Evolutionary conservation across 371 early-diverging fungal genomes (phyloP).

Genomic region (Syncephalastrum racemosum): DNA sequence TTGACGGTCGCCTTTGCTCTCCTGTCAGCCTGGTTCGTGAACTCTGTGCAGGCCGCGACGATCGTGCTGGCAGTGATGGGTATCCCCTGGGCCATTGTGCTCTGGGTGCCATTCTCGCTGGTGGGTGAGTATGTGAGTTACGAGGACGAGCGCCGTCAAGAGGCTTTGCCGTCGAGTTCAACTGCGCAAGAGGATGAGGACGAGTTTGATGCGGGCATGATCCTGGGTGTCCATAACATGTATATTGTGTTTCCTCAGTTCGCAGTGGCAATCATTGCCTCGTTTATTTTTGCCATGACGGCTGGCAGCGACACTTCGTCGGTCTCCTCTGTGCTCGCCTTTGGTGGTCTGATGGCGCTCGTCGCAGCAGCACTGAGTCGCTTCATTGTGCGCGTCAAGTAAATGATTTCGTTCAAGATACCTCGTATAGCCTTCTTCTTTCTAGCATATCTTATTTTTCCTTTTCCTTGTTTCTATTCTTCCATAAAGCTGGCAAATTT

Average conservation of each 20-base stretch:
- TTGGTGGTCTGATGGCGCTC: constrained; percentile 64
- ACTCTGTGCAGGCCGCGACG: constrained; percentile 52
- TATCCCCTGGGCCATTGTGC: constrained; percentile 73
- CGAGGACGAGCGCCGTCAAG: constrained; percentile 40
- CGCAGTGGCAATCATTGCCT: constrained; percentile 57
- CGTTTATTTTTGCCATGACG: constrained; percentile 51
- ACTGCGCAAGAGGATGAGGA: constrained; percentile 24
- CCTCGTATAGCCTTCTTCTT: neutral
- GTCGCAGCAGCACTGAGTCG: constrained; percentile 55
- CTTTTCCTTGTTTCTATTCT: constrained; percentile 1
- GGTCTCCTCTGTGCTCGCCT: constrained; percentile 54
- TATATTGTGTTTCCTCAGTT: constrained; percentile 84
- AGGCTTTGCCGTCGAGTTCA: no score
- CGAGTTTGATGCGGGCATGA: constrained; percentile 65
- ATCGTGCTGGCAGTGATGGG: constrained; percentile 63
- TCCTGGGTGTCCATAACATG: constrained; percentile 83
- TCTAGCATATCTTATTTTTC: neutral
- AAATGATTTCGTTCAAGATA: neutral
- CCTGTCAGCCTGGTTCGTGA: constrained; percentile 56
- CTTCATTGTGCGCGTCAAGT: constrained; percentile 32
- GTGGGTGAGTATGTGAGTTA: constrained; percentile 69
- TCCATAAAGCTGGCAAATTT: neutral
- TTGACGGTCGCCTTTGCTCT: constrained; percentile 57
- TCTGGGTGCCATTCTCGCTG: constrained; percentile 81
- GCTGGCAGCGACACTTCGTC: constrained; percentile 24